Base-by-base conservation (phyloP, 768 basidiomycete species). In the Tulasnella sp. region DNA sequence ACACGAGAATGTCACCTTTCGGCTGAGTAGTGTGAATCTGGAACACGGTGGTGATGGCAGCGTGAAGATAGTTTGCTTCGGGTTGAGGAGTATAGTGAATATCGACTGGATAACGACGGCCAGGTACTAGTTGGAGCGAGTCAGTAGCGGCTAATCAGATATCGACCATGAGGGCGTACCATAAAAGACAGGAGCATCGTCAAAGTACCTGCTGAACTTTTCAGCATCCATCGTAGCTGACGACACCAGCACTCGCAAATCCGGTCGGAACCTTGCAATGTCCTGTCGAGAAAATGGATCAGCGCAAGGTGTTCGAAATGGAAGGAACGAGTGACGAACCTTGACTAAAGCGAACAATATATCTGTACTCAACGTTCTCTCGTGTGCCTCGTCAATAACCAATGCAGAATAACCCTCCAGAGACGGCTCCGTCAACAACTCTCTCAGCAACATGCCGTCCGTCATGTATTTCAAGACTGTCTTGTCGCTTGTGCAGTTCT, bases 391-490 rank as follows among this genome's bases (percentile, higher is more conserved):
- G 82, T 99, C 97, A 80, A 99, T 99, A 80, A 99, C 96, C 80
- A 99, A 85, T 38, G 91, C 94, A 68, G 95, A 91, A 82, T 99
- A 99, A 4, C 94, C 94, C 17, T 94, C 97, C 74, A 99, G 84
- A 84, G 96, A 94, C 0, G 97, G 97, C 83, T 99, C 97, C 12
- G 97, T 99, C 81, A 99, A 84, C 83, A 99, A 99, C 83, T 99
- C 96, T 81, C 97, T 89, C 67, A 99, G 85, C 36, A 99, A 86
- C 97, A 99, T 99, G 40, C 97, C 97, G 81, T 99, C 97, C 64
- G 97, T 99, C 97, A 99, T 97, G 84, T 99, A 99, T 84, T 99
- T 99, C 81, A 99, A 86, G 64, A 96, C 92, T 4, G 97, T 99
- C 86, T 97, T 98, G 86, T 99, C 96, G 85, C 94, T 97, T 25